Evolutionary conservation across 352 stramenopile species (phyloP).

Genomic region (Globisporangium mamillatum): DNA sequence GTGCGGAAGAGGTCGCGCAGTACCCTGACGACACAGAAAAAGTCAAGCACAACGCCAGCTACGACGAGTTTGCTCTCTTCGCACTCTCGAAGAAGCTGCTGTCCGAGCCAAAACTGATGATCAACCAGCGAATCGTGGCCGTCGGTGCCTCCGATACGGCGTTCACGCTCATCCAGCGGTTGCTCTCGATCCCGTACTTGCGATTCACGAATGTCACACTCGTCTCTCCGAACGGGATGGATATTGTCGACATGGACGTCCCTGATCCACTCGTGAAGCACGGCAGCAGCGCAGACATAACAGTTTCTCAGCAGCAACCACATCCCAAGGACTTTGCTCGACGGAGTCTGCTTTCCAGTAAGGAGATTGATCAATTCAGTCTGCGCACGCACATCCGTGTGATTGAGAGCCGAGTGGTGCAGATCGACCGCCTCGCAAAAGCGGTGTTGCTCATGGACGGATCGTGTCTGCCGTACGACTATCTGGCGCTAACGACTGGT

Average conservation of each 20-base stretch:
- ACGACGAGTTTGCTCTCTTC: conserved; percentile 73
- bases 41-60: conserved; percentile 17
- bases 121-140: conserved; percentile 86
- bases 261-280: neutral
- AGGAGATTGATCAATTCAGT: conserved; percentile 56
- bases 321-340: conserved; percentile 45
- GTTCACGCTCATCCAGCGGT: conserved; percentile 69
- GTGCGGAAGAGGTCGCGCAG: conserved; percentile 39
- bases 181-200: conserved; percentile 81
- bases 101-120: conserved; percentile 78
- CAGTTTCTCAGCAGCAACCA: conserved; percentile 8
- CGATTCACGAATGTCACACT: conserved; percentile 86
- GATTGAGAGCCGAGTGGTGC: conserved; percentile 57
- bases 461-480: conserved; percentile 82
- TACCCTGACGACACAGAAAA: conserved; percentile 45
- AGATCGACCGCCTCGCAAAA: conserved; percentile 64
- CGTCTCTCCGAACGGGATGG: conserved; percentile 70
- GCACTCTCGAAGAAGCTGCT: conserved; percentile 81
- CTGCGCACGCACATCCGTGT: conserved; percentile 61
- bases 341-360: conserved; percentile 37
- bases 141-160: conserved; percentile 81
- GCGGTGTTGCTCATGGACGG: conserved; percentile 80
- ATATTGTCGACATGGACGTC: conserved; percentile 30
- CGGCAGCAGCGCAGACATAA: neutral
- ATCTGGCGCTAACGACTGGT: conserved; percentile 73